Conservation (phyloP, 2,329 filamentous ascomycete species). For the Alternaria infectoria region DNA sequence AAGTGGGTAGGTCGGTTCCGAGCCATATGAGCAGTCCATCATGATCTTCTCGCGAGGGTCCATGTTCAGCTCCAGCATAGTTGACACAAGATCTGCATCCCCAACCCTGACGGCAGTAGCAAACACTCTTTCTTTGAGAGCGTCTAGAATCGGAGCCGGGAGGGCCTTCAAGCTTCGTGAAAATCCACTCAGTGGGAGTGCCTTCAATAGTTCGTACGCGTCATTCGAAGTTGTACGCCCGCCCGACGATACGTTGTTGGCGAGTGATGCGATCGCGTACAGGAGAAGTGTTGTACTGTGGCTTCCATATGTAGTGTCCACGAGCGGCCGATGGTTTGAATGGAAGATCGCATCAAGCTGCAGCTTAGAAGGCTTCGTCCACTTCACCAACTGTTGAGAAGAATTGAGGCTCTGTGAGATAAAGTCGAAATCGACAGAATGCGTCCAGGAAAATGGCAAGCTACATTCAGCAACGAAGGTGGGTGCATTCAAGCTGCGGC, state of each 20-base stretch:
- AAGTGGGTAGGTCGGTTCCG: neutral
- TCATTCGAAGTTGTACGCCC: neutral
- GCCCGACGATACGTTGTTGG: neutral
- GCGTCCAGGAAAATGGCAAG: neutral
- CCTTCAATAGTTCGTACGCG: neutral
- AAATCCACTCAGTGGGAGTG: neutral
- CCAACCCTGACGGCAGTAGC: neutral
- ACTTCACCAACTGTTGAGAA: neutral
- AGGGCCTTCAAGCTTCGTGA: no score
- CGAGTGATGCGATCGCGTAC: neutral
- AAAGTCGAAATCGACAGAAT: neutral
- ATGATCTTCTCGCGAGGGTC: neutral
- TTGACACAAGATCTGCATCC: neutral
- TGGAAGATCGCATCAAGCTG: neutral
- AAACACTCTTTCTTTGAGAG: neutral
- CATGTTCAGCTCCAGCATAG: neutral
- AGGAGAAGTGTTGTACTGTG: neutral
- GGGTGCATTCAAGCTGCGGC: neutral
- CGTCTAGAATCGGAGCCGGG: neutral
- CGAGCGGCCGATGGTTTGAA: no score
- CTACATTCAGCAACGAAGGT: neutral
- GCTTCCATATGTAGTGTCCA: neutral
- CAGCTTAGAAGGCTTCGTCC: neutral
- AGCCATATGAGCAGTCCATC: neutral
- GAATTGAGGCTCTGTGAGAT: neutral